Conservation (phyloP, 208 protist genomes). For the Leishmania lainsoni region DNA sequence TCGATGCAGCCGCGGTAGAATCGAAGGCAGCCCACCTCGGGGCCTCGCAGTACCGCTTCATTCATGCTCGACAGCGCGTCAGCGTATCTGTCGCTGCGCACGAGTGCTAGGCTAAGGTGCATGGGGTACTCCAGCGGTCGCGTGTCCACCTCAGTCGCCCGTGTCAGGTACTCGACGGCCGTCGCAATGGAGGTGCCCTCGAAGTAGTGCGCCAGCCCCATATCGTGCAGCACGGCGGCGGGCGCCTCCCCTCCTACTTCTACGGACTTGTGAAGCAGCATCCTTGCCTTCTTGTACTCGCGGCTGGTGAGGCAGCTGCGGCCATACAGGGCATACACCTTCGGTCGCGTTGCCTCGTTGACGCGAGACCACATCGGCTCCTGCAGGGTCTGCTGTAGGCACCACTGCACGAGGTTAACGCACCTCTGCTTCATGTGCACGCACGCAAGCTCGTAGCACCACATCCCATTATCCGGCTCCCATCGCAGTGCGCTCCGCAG, state of each 20-base stretch:
- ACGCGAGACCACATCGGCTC: constrained; percentile 51
- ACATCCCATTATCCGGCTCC: constrained; percentile 84
- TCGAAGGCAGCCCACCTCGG: constrained; percentile 48
- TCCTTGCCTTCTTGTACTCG: constrained; percentile 45
- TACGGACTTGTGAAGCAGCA: constrained; percentile 48
- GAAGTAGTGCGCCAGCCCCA: constrained; percentile 82
- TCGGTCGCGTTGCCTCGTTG: constrained; percentile 31
- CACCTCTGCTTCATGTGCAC: constrained; percentile 47
- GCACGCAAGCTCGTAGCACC: constrained; percentile 79
- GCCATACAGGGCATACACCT: constrained; percentile 56
- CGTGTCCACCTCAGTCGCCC: constrained; percentile 71
- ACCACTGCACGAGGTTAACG: constrained; percentile 46
- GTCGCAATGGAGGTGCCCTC: constrained; percentile 49
- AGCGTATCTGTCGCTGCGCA: constrained; percentile 45
- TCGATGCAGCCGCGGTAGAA: constrained; percentile 81
- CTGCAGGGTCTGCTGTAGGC: constrained; percentile 47
- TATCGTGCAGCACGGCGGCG: constrained; percentile 60
- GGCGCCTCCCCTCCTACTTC: constrained; percentile 63
- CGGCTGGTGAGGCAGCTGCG: constrained; percentile 40
- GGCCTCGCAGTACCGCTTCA: constrained; percentile 58
- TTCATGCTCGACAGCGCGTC: constrained; percentile 78
- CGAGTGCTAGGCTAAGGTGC: constrained; percentile 69
- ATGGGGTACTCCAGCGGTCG: constrained; percentile 61
- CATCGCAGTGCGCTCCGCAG: constrained; percentile 64
- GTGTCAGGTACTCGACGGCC: constrained; percentile 54